Conservation (phyloP, 1,139 yeast genomes). For the Hemisphaericaspora xylanilytica region DNA sequence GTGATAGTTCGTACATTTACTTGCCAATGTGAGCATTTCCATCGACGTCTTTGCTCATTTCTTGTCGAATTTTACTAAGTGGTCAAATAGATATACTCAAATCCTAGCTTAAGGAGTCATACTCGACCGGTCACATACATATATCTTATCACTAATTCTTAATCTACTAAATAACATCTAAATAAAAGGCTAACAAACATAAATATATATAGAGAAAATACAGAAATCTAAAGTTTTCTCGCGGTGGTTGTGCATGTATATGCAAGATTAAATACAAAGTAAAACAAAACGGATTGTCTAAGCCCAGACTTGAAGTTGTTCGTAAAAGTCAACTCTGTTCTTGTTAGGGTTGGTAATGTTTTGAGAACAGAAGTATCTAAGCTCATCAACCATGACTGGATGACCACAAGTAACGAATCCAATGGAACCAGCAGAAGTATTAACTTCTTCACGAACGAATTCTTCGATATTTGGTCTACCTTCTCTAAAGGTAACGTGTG, state of each 20-base stretch:
- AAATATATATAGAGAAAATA: too few relatives aligned
- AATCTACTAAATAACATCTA: too few relatives aligned
- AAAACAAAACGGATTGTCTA: neutral
- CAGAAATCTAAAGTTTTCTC: neutral
- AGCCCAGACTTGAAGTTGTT: conserved; percentile 41
- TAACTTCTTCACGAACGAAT: conserved; percentile 27
- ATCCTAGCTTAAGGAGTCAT: too few relatives aligned
- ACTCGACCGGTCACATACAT: too few relatives aligned
- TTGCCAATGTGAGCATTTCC: too few relatives aligned
- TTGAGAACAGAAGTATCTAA: conserved; percentile 33
- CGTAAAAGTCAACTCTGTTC: conserved; percentile 46
- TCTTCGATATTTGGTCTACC: conserved; percentile 34
- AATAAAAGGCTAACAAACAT: too few relatives aligned
- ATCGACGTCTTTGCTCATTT: too few relatives aligned
- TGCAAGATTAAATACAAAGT: neutral
- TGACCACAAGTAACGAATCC: conserved; percentile 50
- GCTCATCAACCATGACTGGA: conserved; percentile 48
- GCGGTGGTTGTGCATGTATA: neutral
- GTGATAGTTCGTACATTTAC: too few relatives aligned
- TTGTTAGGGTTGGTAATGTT: conserved; percentile 23
- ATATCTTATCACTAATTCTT: too few relatives aligned
- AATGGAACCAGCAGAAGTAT: conserved; percentile 36
- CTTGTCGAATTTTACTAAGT: too few relatives aligned
- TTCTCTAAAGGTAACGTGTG: conserved; percentile 29
- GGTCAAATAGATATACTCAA: too few relatives aligned